phyloP scores from a whole-genome alignment of 139 green algal species.

The Chlorella sp. region DNA sequence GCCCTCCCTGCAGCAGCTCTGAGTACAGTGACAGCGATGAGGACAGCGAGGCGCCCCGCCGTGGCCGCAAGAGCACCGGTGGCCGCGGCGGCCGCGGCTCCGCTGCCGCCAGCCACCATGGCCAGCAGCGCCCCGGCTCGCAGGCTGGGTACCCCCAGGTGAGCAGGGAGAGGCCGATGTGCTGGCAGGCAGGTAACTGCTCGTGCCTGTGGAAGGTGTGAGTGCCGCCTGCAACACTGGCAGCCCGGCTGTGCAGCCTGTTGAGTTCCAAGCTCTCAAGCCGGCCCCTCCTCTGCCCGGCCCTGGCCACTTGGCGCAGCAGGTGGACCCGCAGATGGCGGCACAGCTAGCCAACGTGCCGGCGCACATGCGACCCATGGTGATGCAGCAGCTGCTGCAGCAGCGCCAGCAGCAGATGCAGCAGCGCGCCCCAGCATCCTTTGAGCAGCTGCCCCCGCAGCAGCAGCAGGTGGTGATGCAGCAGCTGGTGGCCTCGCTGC shows the following conservation, averaged over 20 bases:
- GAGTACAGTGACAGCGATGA: constrained; percentile 39
- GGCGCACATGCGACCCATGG: constrained; percentile 28
- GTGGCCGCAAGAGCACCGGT: background rate
- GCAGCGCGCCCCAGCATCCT: background rate
- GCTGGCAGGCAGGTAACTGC: too few species aligned
- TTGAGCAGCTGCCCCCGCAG: constrained; percentile 15
- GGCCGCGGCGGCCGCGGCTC: constrained; percentile 1
- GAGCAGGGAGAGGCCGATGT: too few species aligned
- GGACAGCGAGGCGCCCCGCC: constrained; percentile 29
- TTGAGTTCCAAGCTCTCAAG: background rate
- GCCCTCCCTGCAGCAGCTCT: background rate
- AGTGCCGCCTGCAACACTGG: too few species aligned
- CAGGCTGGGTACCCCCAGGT: constrained; percentile 10
- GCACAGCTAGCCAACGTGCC: constrained; percentile 24
- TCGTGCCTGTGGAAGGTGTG: too few species aligned
- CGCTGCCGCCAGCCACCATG: background rate
- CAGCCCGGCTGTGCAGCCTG: too few species aligned
- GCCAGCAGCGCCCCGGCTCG: background rate
- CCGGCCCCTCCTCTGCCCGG: background rate
- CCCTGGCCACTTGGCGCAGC: background rate
- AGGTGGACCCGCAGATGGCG: background rate
- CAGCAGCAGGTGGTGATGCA: constrained; percentile 31
- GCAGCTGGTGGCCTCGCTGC: constrained; percentile 26
- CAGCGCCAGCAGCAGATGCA: constrained; percentile 35
- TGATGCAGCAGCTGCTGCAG: constrained; percentile 49